Base-by-base conservation (phyloP, 2,329 filamentous ascomycete species). In the Monosporascus sp. region DNA sequence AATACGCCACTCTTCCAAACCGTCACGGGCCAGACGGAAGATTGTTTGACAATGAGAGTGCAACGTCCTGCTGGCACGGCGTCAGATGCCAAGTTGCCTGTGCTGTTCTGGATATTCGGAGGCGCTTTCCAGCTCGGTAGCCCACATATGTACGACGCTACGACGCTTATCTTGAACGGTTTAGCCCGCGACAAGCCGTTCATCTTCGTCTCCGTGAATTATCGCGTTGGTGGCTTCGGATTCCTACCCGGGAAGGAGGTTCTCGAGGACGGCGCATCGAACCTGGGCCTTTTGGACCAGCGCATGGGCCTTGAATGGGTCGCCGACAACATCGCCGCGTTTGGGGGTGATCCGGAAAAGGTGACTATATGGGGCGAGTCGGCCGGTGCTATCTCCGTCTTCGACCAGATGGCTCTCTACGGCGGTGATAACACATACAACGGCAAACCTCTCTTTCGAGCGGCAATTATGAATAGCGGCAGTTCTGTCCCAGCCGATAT, bases 281-380 rank as follows among this genome's bases (percentile, higher is more conserved):
- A 92, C 63, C 67, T 90, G 3, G 89, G 89, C 3, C 76, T 89
- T 3, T 74, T 88, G 0, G 89, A 93, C 62, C 88, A 92, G 62
- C 77, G 86, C 36, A 75, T 88, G 57, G 88, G 81, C 0, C 74
- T 93, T 6, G 72, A 91, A 65, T 93, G 89, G 89, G 81, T 89
- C 1, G 83, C 86, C 7, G 86, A 90, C 60, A 90, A 92, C 59
- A 90, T 93, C 52, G 83, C 73, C 1, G 76, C 82, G 0, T 95
- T 94, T 64, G 90, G 90, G 9, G 90, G 90, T 15, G 88, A 93
- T 65, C 85, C 88, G 0, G 74, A 76, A n/a, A 88, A 87, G 66
- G 87, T 92, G 6, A 92, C 88, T 0, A 85, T 93, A 54, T 90
- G 85, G 85, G 89, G 89, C 25, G 84, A 92, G 65, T 84, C 80